Evolutionary conservation across 441 rosid species (phyloP), one percentile per base, ranked within the genome.

Genomic region (Macaranga tanarius): DNA sequence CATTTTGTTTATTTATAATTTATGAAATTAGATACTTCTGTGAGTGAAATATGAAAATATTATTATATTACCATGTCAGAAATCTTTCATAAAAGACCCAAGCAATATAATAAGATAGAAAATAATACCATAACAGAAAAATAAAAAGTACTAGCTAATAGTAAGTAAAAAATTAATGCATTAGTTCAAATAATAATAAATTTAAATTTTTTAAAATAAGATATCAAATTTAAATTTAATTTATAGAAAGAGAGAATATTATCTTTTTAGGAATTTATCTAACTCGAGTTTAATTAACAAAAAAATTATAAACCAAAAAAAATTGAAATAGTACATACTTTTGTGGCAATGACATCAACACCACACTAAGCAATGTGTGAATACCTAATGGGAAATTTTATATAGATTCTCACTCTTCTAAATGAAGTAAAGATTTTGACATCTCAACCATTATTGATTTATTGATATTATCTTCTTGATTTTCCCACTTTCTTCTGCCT

Each of bases 381-480:
- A 66, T 72, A 79, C 71, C 69, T 48, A 73, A 66, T 57, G 48
- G 26, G 48, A 64, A 70, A 70, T 66, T 69, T 66, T 65, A 72
- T 72, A 73, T 72, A 70, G 65, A 71, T 23, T 42, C 48, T 70
- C 59, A 38, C 57, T 76, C 75, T 59, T 71, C 69, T 65, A 65
- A 65, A 79, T 45, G 59, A 55, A 79, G 81, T 79, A 63, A 78
- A 72, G 88, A 86, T 74, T 79, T 80, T 70, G 90, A 80, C 90
- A 73, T 82, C 84, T 77, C 88, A 86, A 82, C 88, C 78, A 80
- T 63, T 77, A 75, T 69, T 72, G 61, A 76, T 76, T 71, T 76
- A 68, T 72, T 76, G 55, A 34, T 59, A 13, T 4, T 61, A 42
- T 65, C 76, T 75, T 73, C 47, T 67, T 31, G 45, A 7, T 59